A percentile compares a stretch with the other conserved stretches of the same genome.
These are phyloP conservation scores for Leptographium flavum DNA, from an alignment of 2,329 filamentous ascomycete species.

Conservation along the genomic window DNA sequence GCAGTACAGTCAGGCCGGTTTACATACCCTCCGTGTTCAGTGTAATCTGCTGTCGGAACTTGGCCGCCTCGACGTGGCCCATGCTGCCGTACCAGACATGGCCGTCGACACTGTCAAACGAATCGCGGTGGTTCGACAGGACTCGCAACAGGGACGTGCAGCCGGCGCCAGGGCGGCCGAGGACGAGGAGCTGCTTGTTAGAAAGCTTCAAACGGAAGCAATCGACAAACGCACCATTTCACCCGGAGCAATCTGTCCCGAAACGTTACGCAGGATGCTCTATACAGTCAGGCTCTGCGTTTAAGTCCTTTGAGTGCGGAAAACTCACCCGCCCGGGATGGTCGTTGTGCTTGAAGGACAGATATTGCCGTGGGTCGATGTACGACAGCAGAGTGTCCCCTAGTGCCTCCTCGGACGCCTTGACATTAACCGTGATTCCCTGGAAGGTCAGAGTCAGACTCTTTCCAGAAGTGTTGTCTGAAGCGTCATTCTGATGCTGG, in stretches of 20 bases:
- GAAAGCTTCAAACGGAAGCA: no score
- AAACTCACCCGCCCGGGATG: not conserved
- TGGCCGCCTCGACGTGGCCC: conserved; percentile 26
- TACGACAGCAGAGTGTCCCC: conserved; percentile 9
- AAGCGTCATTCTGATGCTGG: no score
- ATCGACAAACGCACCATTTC: conserved; percentile 4
- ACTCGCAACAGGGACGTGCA: conserved; percentile 44
- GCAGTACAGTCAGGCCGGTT: not conserved
- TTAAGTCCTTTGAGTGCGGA: no score
- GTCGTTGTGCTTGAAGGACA: not conserved
- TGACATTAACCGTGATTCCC: conserved; percentile 7
- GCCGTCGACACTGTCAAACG: conserved; percentile 50
- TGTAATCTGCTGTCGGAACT: conserved; percentile 20
- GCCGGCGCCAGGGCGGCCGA: conserved; percentile 41
- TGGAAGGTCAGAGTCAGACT: conserved; percentile 8
- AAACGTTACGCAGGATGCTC: conserved; percentile 5
- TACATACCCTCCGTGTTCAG: conserved; percentile 45
- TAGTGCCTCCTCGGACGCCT: conserved; percentile 6
- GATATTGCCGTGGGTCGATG: conserved; percentile 4
- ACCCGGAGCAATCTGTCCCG: conserved; percentile 5
- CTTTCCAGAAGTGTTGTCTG: not conserved
- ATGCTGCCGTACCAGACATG: conserved; percentile 47
- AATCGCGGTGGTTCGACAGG: conserved; percentile 54
- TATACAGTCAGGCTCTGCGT: no score
- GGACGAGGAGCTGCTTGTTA: conserved; percentile 19